A percentile compares a stretch with the other conserved stretches of the same genome.
Evolutionary conservation across 2,329 filamentous ascomycete genomes (phyloP).

Genomic region (Fusarium odoratissimum): DNA sequence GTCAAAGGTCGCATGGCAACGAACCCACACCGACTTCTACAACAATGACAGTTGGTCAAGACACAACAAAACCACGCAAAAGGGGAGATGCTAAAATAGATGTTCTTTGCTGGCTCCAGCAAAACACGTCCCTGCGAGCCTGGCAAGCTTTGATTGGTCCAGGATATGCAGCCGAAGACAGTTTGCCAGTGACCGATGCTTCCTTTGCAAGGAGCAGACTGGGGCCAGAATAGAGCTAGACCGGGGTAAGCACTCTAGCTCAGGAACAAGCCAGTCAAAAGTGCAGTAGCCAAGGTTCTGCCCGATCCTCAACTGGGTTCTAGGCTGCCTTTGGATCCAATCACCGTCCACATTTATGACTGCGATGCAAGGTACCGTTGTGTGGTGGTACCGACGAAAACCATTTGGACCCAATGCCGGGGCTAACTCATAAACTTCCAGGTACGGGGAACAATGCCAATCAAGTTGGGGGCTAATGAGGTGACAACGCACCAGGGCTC

Average conservation of each 20-base stretch:
- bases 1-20: conserved; percentile 6
- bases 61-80: conserved; percentile 42
- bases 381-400: conserved; percentile 28
- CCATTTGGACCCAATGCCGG: conserved; percentile 36
- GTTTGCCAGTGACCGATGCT: conserved; percentile 30
- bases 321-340: conserved; percentile 29
- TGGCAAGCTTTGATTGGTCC: conserved; percentile 38
- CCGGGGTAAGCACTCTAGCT: conserved; percentile 34
- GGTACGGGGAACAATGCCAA: conserved; percentile 33
- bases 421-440: conserved; percentile 33
- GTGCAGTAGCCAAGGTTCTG: conserved; percentile 32
- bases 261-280: conserved; percentile 45
- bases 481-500: conserved; percentile 39
- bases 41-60: conserved; percentile 6
- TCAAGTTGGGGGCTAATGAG: conserved; percentile 30
- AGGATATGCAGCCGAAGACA: conserved; percentile 3
- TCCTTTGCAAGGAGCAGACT: conserved; percentile 33
- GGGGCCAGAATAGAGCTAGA: conserved; percentile 29
- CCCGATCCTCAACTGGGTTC: conserved; percentile 38
- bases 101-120: conserved; percentile 29
- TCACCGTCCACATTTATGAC: conserved; percentile 23
- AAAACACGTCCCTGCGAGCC: conserved; percentile 36
- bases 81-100: conserved; percentile 32
- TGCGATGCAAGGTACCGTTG: conserved; percentile 41
- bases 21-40: conserved; percentile 28